Conservation (phyloP, 2,329 filamentous ascomycete species). For the Microascus cirrosus region DNA sequence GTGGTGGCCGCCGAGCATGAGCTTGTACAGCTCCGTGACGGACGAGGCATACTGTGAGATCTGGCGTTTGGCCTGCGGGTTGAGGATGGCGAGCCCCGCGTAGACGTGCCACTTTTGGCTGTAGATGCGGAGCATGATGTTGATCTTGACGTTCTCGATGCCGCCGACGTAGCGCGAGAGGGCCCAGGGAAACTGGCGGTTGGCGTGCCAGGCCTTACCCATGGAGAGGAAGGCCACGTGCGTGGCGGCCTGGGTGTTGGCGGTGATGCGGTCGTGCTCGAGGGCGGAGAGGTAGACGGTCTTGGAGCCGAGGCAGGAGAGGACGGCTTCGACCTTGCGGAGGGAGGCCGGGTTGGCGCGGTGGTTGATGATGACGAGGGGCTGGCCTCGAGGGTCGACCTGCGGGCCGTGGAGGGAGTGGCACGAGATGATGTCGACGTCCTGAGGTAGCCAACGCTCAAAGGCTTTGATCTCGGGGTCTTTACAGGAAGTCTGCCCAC, state of each 20-base stretch:
- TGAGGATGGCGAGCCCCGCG: constrained; percentile 90
- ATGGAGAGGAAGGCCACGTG: constrained; percentile 95
- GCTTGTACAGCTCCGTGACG: constrained; percentile 89
- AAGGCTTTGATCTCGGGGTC: constrained; percentile 92
- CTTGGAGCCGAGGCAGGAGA: constrained; percentile 75
- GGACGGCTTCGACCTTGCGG: constrained; percentile 65
- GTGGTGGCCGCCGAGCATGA: constrained; percentile 81
- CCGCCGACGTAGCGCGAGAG: constrained; percentile 90
- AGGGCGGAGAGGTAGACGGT: constrained; percentile 78
- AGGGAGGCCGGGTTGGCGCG: constrained; percentile 70
- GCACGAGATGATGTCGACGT: constrained; percentile 90
- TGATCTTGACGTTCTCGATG: constrained; percentile 99
- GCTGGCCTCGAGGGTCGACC: constrained; percentile 80
- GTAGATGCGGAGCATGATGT: constrained; percentile 94
- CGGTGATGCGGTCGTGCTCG: constrained; percentile 92
- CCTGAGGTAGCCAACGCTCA: constrained; percentile 72
- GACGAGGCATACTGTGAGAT: constrained; percentile 89
- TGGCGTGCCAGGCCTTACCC: constrained; percentile 95
- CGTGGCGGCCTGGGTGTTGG: constrained; percentile 95
- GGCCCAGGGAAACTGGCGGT: constrained; percentile 94
- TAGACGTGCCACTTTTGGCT: constrained; percentile 99
- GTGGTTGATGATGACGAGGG: constrained; percentile 88
- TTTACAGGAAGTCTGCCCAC: constrained; percentile 97
- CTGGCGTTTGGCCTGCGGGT: constrained; percentile 83
- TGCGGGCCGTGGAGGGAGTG: constrained; percentile 93